Evolutionary conservation across 2,329 filamentous ascomycete species (phyloP), one percentile per base, ranked within the genome.

Genomic region (Colletotrichum australisinense): DNA sequence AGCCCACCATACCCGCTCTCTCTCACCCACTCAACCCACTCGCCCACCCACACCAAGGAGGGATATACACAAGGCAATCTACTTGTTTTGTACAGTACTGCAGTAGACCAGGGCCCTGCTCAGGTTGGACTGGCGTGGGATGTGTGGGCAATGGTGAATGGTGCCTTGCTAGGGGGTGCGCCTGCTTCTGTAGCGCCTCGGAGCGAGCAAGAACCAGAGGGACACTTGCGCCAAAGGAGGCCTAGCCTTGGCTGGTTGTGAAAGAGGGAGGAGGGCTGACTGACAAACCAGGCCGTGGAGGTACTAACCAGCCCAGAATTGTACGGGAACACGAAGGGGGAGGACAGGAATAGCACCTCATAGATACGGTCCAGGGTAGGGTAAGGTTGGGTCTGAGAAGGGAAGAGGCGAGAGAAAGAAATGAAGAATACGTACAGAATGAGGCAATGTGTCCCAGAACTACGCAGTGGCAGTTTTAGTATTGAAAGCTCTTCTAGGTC

Each of bases 151-250:
- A 38, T 46, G 60, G 62, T 32, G 60, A 30, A 70, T 70, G 67
- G 70, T 70, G 70, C 67, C 70, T 70, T 73, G 67, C 67, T 70
- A 73, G 67, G 70, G 69, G 60, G 60, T 69, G 70, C 59, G 60
- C 67, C 60, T 70, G 67, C 60, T 70, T 64, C 67, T 65, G 67
- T 70, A 65, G 70, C 67, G 67, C 67, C 52, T 52, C 22, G 26
- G 70, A 52, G 32, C 42, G 3, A 59, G 60, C 42, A 62, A 32
- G 70, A 64, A 73, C 70, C 53, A 73, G 70, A 69, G 67, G 70
- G 60, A 70, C 70, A 73, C 70, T 73, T 73, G 70, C 32, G 38
- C 70, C 70, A 16, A 73, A 52, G 55, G 55, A 30, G 46, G 60
- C 53, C 70, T 70, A 70, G 66, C 35, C 56, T 49, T 42, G 66